phyloP scores from a whole-genome alignment of 208 protist species.

The Leishmania arabica region DNA sequence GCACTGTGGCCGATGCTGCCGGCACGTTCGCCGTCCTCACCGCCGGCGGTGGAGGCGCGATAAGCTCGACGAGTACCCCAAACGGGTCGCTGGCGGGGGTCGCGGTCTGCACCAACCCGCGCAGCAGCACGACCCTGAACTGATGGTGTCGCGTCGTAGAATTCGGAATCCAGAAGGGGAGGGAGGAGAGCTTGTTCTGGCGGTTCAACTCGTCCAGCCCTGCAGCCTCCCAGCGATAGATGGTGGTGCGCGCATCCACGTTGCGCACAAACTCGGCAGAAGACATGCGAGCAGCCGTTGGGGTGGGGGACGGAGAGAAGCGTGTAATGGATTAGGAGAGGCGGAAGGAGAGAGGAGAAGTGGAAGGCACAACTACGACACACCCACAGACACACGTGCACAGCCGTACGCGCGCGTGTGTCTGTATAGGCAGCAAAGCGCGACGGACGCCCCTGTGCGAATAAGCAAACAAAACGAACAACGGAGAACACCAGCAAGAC shows the following conservation, averaged over 20 bases:
- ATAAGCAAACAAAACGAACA: background rate
- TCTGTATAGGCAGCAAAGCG: background rate
- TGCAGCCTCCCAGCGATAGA: constrained; percentile 44
- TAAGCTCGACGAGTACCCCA: constrained; percentile 68
- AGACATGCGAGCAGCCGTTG: constrained; percentile 23
- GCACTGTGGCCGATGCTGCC: background rate
- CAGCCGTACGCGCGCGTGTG: background rate
- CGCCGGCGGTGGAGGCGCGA: constrained; percentile 45
- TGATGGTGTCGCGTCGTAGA: constrained; percentile 53
- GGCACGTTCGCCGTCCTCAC: background rate
- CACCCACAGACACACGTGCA: too few species aligned
- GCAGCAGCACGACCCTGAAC: constrained; percentile 71
- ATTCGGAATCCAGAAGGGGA: constrained; percentile 83
- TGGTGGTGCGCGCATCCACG: constrained; percentile 45
- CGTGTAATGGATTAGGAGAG: background rate
- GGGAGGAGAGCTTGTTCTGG: constrained; percentile 79
- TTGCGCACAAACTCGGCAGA: constrained; percentile 62
- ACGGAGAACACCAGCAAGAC: background rate
- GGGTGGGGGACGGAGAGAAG: background rate
- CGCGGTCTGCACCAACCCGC: constrained; percentile 40
- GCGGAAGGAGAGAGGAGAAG: background rate
- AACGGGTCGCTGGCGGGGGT: constrained; percentile 45
- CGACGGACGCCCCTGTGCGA: background rate
- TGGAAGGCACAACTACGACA: background rate
- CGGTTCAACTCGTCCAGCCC: constrained; percentile 59